phyloP scores from a whole-genome alignment of 208 protist species.

The Tritrichomonas foetus region DNA sequence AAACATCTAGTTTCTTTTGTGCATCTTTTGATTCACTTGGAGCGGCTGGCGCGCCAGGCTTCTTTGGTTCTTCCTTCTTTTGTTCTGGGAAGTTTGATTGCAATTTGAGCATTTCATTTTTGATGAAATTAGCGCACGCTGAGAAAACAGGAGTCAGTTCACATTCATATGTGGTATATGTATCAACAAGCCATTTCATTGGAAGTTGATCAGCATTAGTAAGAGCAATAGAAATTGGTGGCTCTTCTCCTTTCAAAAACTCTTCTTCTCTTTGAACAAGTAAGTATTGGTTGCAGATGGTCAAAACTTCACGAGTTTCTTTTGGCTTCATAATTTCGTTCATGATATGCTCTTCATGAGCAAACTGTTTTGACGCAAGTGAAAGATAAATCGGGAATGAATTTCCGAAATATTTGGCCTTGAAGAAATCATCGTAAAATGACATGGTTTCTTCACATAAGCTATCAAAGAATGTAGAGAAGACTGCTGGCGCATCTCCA shows the following conservation, averaged over 20 bases:
- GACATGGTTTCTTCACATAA: background rate
- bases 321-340: background rate
- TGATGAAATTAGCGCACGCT: background rate
- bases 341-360: background rate
- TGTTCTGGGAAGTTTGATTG: background rate
- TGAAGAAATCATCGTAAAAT: background rate
- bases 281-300: background rate
- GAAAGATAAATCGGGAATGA: background rate
- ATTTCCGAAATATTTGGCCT: background rate
- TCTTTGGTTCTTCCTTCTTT: background rate
- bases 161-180: background rate
- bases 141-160: no score
- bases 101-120: background rate
- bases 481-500: background rate
- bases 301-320: background rate
- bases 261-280: background rate
- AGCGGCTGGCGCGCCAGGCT: background rate
- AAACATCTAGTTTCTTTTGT: no score
- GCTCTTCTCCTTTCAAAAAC: background rate
- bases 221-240: background rate
- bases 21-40: background rate
- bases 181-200: constrained; percentile 14
- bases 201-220: background rate
- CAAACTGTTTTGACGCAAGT: background rate
- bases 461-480: background rate